Percentiles rank a stretch among this genome's conserved stretches.
Evolutionary conservation across 1,139 yeast species (phyloP).

Genomic region (Kodamaea ohmeri): DNA sequence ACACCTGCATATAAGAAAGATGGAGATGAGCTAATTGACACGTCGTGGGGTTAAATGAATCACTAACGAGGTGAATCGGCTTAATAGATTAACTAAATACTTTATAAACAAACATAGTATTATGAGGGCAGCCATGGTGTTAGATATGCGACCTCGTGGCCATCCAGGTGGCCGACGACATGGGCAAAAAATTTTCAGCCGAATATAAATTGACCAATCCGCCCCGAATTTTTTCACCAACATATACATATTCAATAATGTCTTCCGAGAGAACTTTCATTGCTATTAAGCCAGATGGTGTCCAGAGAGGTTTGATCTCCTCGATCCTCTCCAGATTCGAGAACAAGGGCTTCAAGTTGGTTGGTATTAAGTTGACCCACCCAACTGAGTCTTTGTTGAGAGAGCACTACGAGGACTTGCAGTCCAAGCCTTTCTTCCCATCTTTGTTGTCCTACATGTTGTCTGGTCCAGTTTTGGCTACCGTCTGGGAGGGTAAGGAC

Average conservation of each 20-base stretch:
- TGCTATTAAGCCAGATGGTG: conserved; percentile 99
- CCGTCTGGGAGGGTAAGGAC: conserved; percentile 99
- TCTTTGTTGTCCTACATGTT: conserved; percentile 92
- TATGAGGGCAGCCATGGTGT: too few relatives aligned
- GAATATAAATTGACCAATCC: conserved; percentile 2
- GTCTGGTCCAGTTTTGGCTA: conserved; percentile 98
- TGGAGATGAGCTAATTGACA: not conserved
- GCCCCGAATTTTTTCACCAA: conserved; percentile 3
- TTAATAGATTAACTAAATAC: not conserved
- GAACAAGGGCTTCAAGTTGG: conserved; percentile 96
- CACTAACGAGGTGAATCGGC: not conserved
- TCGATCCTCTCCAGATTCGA: conserved; percentile 92
- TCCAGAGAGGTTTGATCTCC: conserved; percentile 96
- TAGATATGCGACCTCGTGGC: not conserved
- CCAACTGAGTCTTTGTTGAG: conserved; percentile 88
- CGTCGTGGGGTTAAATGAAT: not conserved
- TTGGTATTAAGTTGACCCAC: conserved; percentile 86
- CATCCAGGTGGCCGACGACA: not conserved
- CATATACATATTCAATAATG: conserved; percentile 24
- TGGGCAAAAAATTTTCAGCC: conserved; percentile 5
- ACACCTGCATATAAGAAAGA: not conserved
- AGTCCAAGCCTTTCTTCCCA: conserved; percentile 97
- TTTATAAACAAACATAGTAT: too few relatives aligned
- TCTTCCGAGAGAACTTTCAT: conserved; percentile 91
- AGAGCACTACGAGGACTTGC: conserved; percentile 94